Evolutionary conservation across 2,329 filamentous ascomycete species (phyloP).

Genomic region (Epichloe gansuensis): DNA sequence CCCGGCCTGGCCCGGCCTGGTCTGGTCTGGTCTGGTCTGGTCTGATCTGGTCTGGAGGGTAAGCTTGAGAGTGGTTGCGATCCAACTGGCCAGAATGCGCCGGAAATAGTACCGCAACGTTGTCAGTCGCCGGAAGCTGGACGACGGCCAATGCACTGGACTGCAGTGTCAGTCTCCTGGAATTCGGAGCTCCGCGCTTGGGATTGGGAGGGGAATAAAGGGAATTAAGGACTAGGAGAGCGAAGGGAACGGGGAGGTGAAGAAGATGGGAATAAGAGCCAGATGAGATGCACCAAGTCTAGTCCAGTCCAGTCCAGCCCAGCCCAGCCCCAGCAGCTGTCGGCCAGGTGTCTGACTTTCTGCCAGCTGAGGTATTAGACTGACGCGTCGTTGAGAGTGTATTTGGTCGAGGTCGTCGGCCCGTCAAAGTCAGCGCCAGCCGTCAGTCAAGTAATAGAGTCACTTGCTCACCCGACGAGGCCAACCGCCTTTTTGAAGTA

Average conservation of each 20-base stretch:
- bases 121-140: constrained; percentile 17
- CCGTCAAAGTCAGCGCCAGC: neutral
- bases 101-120: constrained; percentile 6
- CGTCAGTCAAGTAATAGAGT: neutral
- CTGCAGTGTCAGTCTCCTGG: neutral
- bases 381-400: neutral
- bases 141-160: neutral
- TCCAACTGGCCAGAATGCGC: neutral
- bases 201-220: neutral
- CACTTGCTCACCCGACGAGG: neutral
- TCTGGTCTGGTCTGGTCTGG: neutral
- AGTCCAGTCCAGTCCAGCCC: neutral
- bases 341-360: neutral
- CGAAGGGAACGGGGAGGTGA: constrained; percentile 7
- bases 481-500: neutral
- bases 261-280: constrained; percentile 10
- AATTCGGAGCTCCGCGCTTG: neutral
- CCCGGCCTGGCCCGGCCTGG: no score
- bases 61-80: neutral
- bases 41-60: neutral
- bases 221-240: constrained; percentile 1
- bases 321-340: neutral
- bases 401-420: neutral
- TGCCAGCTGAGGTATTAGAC: neutral
- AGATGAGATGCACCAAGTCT: neutral